Base-by-base conservation (phyloP, 116 monocot species). In the Papilionanthe hybrid region DNA sequence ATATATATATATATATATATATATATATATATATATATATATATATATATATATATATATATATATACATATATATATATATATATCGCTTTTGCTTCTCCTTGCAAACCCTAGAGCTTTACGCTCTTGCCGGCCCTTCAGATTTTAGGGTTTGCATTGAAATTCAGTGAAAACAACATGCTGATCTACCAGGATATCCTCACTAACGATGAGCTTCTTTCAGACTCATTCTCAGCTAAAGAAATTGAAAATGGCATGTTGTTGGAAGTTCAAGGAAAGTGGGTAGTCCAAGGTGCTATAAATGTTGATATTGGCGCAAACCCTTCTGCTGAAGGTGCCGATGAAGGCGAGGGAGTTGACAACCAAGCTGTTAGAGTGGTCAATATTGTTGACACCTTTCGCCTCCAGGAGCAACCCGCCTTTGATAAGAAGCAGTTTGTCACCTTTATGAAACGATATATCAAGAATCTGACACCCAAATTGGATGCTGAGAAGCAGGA, bases 241-340 rank as follows among this genome's bases (percentile, higher is more conserved):
- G 92, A 94, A 82, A 85, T 90, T 78, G 86, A 92, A 74, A 94
- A 94, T 92, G 92, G 94, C 56, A 85, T 92, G 67, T 53, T 97
- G 47, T 97, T 94, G 97, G 97, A 97, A 79, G 97, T 97, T 56
- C 91, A 94, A 17, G 97, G 97, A 48, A 97, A 97, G 96, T 96
- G 96, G 96, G 93, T 93, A 0, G 91, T 90, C 18, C 82, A 93
- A 89, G 96, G 91, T 66, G 81, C 90, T 75, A 83, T 92, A 25
- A 79, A 86, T 53, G 87, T 96, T 23, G 85, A 96, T 58, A 96
- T 92, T 81, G 96, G 96, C 86, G 96, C 93, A 41, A 96, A 96
- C 68, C 96, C 93, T 73, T 96, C 93, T 56, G 96, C 93, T 48
- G 93, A 96, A 77, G 96, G 92, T 30, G 92, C 44, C 32, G 90